phyloP scores from a whole-genome alignment of 108 stramenopile species.

The Cyclostephanos invisitatus region DNA sequence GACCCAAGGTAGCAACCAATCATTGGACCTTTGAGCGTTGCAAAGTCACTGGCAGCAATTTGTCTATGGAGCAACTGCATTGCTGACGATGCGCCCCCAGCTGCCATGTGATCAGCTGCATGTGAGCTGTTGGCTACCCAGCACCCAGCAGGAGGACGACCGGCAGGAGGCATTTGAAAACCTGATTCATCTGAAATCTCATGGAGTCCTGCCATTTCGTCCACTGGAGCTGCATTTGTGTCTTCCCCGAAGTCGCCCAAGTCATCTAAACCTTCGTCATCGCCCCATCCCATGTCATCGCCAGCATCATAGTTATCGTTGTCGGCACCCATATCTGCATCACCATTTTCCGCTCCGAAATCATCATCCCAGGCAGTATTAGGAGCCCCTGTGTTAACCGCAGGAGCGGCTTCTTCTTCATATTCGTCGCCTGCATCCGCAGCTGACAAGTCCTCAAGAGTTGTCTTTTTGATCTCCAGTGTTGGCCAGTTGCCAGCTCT shows the following conservation, averaged over 20 bases:
- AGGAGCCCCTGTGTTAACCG: slow-evolving; percentile 30
- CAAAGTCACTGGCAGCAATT: slow-evolving; percentile 95
- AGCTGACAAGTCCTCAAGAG: slow-evolving; percentile 79
- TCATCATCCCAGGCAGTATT: slow-evolving; percentile 55
- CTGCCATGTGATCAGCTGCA: slow-evolving; percentile 97
- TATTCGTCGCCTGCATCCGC: slow-evolving; percentile 59
- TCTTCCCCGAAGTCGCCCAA: slow-evolving; percentile 69
- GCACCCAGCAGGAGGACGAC: slow-evolving; percentile 79
- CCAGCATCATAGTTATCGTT: slow-evolving; percentile 75
- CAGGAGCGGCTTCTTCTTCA: slow-evolving; percentile 54
- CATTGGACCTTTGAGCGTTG: slow-evolving; percentile 77
- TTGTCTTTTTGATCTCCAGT: slow-evolving; percentile 84
- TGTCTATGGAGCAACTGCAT: slow-evolving; percentile 97
- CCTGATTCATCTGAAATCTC: slow-evolving; percentile 67
- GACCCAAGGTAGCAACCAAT: slow-evolving; percentile 88
- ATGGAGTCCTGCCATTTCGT: slow-evolving; percentile 73
- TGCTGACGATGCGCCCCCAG: slow-evolving; percentile 91
- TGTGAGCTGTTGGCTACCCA: slow-evolving; percentile 95
- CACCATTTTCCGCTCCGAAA: slow-evolving; percentile 53
- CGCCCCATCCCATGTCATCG: slow-evolving; percentile 83
- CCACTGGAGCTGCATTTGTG: slow-evolving; percentile 31
- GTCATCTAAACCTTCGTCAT: slow-evolving; percentile 86
- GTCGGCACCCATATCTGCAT: slow-evolving; percentile 48
- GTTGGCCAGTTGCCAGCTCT: slow-evolving; percentile 95
- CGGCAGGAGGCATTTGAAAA: slow-evolving; percentile 89